Evolutionary conservation across 2,329 filamentous ascomycete genomes (phyloP).

Genomic region (Phaeosphaeriaceae sp.): DNA sequence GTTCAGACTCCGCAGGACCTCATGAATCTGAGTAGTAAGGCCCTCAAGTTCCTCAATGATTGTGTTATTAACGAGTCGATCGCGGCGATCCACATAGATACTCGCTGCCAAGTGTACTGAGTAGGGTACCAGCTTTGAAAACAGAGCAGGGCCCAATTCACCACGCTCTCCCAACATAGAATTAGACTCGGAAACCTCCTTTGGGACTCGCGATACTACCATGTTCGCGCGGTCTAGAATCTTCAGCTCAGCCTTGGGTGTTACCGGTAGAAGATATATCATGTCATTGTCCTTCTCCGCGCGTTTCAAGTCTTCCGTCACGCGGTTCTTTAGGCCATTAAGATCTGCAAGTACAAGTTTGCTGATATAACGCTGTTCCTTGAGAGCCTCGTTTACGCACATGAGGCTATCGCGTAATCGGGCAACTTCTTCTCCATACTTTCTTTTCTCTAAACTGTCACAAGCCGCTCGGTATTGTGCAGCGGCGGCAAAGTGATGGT

Average conservation of each 20-base stretch:
- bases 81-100: slow-evolving; percentile 90
- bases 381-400: slow-evolving; percentile 85
- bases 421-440: slow-evolving; percentile 94
- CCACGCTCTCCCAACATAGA: slow-evolving; percentile 79
- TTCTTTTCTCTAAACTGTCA: slow-evolving; percentile 90
- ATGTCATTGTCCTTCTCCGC: slow-evolving; percentile 97
- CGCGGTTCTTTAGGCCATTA: slow-evolving; percentile 78
- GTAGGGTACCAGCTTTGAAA: slow-evolving; percentile 91
- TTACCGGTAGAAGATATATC: slow-evolving; percentile 88
- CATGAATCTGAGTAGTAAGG: slow-evolving; percentile 80
- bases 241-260: slow-evolving; percentile 86
- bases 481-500: slow-evolving; percentile 94
- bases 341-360: slow-evolving; percentile 83
- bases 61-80: slow-evolving; percentile 86
- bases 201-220: slow-evolving; percentile 79
- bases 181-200: slow-evolving; percentile 80
- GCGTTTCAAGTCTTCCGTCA: slow-evolving; percentile 86
- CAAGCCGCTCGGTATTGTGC: slow-evolving; percentile 91
- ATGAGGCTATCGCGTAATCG: slow-evolving; percentile 79
- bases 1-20: slow-evolving; percentile 79
- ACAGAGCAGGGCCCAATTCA: slow-evolving; percentile 83
- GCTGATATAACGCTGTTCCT: slow-evolving; percentile 81
- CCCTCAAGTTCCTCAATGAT: slow-evolving; percentile 85
- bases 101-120: slow-evolving; percentile 93
- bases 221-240: slow-evolving; percentile 86